Evolutionary conservation across 1,284 basidiomycete species (phyloP).

Genomic region (Puccinia novopanici): DNA sequence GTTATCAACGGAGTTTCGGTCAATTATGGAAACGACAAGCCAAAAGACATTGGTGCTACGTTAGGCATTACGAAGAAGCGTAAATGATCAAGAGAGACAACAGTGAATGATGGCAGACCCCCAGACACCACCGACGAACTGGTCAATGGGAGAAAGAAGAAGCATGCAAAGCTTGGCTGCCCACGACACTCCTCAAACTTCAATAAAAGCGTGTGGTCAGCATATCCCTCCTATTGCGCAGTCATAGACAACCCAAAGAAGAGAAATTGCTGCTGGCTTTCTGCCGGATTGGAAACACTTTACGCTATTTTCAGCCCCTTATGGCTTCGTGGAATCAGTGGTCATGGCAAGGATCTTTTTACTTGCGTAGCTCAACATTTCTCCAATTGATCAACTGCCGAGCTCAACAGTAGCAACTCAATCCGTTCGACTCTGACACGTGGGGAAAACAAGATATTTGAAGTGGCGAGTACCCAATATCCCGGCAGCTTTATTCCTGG

Average conservation of each 20-base stretch:
- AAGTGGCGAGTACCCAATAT: no score
- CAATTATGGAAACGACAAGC: not conserved
- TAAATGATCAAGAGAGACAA: not conserved
- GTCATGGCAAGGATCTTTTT: not conserved
- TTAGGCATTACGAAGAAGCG: not conserved
- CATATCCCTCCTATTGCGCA: not conserved
- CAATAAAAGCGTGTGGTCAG: not conserved
- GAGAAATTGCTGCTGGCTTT: not conserved
- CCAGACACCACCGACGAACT: not conserved
- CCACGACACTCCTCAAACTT: not conserved
- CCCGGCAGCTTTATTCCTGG: not conserved
- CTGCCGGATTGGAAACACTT: not conserved
- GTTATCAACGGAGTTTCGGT: not conserved
- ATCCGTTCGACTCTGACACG: no score
- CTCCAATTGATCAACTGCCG: no score
- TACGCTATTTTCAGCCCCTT: not conserved
- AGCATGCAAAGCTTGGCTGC: not conserved
- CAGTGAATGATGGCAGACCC: not conserved
- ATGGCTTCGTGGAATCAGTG: not conserved
- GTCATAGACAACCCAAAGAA: not conserved
- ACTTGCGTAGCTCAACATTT: not conserved
- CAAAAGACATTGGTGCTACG: not conserved
- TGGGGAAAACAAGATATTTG: no score
- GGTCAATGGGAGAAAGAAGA: not conserved
- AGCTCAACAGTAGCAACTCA: no score